Base-by-base conservation (phyloP, 495 filamentous ascomycete species). In the Hyaloscypha variabilis region DNA sequence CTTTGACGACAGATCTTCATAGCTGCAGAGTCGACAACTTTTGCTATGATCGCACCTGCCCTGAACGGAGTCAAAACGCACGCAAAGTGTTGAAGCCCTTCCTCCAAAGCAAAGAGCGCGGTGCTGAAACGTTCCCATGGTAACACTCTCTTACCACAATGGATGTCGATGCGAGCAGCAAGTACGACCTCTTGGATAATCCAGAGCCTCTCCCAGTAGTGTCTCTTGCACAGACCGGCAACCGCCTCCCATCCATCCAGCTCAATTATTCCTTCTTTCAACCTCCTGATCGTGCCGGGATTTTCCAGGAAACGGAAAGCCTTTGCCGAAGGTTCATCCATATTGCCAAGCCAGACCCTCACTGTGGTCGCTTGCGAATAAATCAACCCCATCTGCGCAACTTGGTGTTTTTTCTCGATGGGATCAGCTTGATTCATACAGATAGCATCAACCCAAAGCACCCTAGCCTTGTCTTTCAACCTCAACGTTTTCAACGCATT, bases 371-470 rank as follows among this genome's bases (percentile, higher is more conserved):
- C 55, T 28, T 60, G 34, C 21, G 36, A 51, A 42, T 71, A 76
- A 8, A 77, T 73, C 19, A 51, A 11, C 17, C 58, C 59, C 75
- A 76, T 77, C 36, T 69, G 58, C 19, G 29, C 31, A 23, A 77
- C 66, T 61, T 76, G 72, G 21, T 62, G 24, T 13, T 42, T 58
- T 39, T 69, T 69, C 55, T 77, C 75, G 4, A n/a, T 36, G 23
- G 29, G 8, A 65, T 75, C 64, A 3, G 54, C 54, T 56, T 76
- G 74, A 17, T 46, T 19, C 14, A 46, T 19, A 19, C 39, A 46
- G 19, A 46, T 46, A 8, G 39, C 39, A 46, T 77, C 75, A 17
- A 74, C 64, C 74, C 73, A 76, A 17, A 74, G 52, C 17, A 23
- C 24, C 26, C 34, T 2, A 8, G 19, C 34, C 34, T 64, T 19